Conservation (phyloP, 805 yeast species). For the Cyberlindnera samutprakarnensis region DNA sequence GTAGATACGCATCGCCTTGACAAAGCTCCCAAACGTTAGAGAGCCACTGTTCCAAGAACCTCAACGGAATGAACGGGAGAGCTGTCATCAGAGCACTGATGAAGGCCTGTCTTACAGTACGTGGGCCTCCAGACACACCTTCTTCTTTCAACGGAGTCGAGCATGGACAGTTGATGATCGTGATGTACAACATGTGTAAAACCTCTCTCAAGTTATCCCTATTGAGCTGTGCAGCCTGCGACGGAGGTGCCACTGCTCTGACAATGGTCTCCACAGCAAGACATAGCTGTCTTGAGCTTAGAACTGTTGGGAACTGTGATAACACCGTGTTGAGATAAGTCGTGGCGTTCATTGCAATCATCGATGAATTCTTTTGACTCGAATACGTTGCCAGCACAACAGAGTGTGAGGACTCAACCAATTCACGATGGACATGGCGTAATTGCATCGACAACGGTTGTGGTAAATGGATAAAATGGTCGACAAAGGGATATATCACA, state of each 20-base stretch:
- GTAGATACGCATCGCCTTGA: constrained; percentile 23
- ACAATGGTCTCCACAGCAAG: constrained; percentile 54
- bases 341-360: constrained; percentile 20
- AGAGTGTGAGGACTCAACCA: constrained; percentile 61
- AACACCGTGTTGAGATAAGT: constrained; percentile 40
- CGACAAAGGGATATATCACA: constrained; percentile 23
- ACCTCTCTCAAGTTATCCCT: constrained; percentile 27
- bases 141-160: constrained; percentile 17
- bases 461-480: constrained; percentile 12
- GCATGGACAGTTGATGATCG: constrained; percentile 33
- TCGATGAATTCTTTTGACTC: constrained; percentile 17
- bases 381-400: constrained; percentile 37
- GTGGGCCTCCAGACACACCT: constrained; percentile 15
- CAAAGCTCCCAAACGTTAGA: constrained; percentile 32
- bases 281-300: constrained; percentile 48
- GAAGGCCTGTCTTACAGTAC: constrained; percentile 39
- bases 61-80: constrained; percentile 44
- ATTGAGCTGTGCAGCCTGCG: constrained; percentile 24
- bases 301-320: constrained; percentile 45
- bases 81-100: constrained; percentile 39
- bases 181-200: constrained; percentile 33
- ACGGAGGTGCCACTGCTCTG: constrained; percentile 31
- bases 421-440: constrained; percentile 16
- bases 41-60: constrained; percentile 39
- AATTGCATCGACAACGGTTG: constrained; percentile 6